Base-by-base conservation (phyloP, 225 moss, liverwort and hornwort species). In the Marchantia paleacea region DNA sequence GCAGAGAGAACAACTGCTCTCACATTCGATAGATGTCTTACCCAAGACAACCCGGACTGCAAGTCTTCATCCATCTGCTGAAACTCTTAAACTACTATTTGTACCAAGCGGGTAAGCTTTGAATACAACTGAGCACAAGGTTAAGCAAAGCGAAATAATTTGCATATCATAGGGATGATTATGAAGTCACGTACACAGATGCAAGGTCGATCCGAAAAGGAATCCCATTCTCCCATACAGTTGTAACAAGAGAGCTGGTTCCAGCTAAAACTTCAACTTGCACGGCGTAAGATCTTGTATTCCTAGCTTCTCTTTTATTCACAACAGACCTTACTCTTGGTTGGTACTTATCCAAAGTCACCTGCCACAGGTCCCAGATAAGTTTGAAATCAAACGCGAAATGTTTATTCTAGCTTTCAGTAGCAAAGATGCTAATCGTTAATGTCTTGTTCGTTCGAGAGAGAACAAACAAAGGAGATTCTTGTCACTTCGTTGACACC, bases 191-290 rank as follows among this genome's bases (percentile, higher is more conserved):
- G 75, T 82, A 96, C 96, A 93, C 92, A 75, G 92, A 88, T 80
- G 92, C 89, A 63, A 94, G 88, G 86, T 99, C 95, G 82, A 99
- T 81, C 30, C 89, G 87, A 81, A 91, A 99, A 26, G 91, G 91
- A 39, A 88, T 73, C 16, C 89, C 95, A 82, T 94, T 81, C 66
- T 95, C 95, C 77, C 90, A 89, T n/a, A 89, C 87, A 69, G 93
- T 95, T 5, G 93, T 99, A 48, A 95, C 83, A 69, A 95, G 93
- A 47, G 92, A 91, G 81, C 88, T 90, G 79, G 87, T 99, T 76
- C 97, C 97, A 76, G 95, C 93, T 78, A 99, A 89, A 87, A 99
- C 90, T 79, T 94, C 97, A 73, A 99, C 88, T 80, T 91, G 86
- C 82, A 91, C 92, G 25, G 89, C 89, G 82, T 93, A 91, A 78